phyloP scores from a whole-genome alignment of 768 basidiomycete genomes.

The Dioszegia hungarica region DNA sequence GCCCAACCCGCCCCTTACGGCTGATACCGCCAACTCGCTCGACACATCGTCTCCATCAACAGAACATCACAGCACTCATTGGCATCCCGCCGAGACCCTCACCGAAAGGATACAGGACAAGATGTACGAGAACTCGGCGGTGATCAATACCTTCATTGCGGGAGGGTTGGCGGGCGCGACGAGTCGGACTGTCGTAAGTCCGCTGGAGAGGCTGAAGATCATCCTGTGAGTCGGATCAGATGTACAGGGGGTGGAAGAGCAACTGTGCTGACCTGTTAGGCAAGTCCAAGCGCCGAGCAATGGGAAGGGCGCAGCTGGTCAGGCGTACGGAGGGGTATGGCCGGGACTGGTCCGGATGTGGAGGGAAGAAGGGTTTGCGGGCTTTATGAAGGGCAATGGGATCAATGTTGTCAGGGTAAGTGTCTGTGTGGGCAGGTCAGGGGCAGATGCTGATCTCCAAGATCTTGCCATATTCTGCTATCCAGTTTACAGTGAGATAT shows the following conservation, averaged over 20 bases:
- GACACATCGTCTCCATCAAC: not conserved
- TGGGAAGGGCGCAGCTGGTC: constrained; percentile 12
- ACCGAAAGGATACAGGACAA: constrained; percentile 19
- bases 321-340: constrained; percentile 39
- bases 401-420: constrained; percentile 53
- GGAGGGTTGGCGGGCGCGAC: constrained; percentile 54
- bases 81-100: not conserved
- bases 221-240: constrained; percentile 66
- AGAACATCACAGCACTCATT: not conserved
- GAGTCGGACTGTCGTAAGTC: constrained; percentile 85
- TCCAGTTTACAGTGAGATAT: constrained; percentile 52
- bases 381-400: constrained; percentile 89
- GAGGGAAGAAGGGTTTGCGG: constrained; percentile 85
- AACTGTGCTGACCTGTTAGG: constrained; percentile 51
- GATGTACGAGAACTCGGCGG: constrained; percentile 39
- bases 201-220: constrained; percentile 89
- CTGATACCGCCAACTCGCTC: no score
- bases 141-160: constrained; percentile 45
- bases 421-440: not conserved
- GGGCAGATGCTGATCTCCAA: constrained; percentile 53
- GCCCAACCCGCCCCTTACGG: no score
- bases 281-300: constrained; percentile 72
- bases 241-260: not conserved
- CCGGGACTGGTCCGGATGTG: constrained; percentile 65
- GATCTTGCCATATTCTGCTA: constrained; percentile 75